These are phyloP conservation scores for Chytriomyces sp. DNA, from an alignment of 192 early-diverging fungal species.

Conservation along the genomic window DNA sequence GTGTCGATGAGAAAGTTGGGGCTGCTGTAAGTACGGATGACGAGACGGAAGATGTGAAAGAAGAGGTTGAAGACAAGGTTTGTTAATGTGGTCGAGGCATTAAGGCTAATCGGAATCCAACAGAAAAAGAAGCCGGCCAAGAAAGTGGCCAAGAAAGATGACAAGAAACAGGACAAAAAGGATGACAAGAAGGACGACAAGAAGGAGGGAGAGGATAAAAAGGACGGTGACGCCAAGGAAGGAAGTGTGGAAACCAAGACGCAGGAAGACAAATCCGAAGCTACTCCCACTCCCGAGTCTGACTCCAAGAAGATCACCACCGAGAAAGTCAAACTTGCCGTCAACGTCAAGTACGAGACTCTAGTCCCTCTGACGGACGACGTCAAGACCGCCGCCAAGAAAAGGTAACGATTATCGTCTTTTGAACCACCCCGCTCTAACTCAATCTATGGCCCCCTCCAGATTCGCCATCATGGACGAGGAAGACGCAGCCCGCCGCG, in stretches of 20 bases:
- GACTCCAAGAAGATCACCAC: conserved; percentile 48
- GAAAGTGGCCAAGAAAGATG: too few species aligned
- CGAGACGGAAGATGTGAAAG: neutral
- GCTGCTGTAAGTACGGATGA: neutral
- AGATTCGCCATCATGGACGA: conserved; percentile 72
- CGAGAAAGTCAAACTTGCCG: conserved; percentile 59
- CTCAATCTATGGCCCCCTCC: conserved; percentile 12
- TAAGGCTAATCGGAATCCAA: too few species aligned
- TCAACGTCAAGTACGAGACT: conserved; percentile 59
- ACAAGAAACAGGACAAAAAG: neutral
- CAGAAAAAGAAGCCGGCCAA: too few species aligned
- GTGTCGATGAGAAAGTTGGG: conserved; percentile 46
- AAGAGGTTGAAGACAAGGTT: neutral
- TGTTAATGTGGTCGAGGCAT: too few species aligned
- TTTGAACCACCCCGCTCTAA: neutral
- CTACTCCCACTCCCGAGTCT: conserved; percentile 10
- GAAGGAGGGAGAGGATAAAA: conserved; percentile 3
- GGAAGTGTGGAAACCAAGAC: neutral
- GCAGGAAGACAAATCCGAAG: conserved; percentile 21
- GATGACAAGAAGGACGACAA: neutral
- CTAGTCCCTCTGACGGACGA: conserved; percentile 53
- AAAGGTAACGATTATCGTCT: conserved; percentile 28
- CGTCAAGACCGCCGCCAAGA: conserved; percentile 34
- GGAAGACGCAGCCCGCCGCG: conserved; percentile 67
- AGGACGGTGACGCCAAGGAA: conserved; percentile 23